Evolutionary conservation across 164 flowering plant species (phyloP), one percentile per base, ranked within the genome.

Genomic region (Buxus sempervirens): DNA sequence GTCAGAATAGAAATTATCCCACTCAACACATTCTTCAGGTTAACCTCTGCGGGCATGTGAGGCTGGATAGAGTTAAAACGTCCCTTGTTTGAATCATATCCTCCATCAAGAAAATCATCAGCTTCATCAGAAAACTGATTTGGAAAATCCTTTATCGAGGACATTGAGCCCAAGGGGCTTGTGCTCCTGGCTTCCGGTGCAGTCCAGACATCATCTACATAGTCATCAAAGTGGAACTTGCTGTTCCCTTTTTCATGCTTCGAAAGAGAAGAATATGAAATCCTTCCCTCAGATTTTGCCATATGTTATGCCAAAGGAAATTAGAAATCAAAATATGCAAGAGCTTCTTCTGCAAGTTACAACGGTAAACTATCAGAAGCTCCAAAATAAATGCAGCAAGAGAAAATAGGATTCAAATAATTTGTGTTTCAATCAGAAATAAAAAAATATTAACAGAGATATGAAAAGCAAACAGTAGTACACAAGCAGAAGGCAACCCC

Each of bases 1-100:
- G 85, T 87, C 65, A 92, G 25, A 72, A 95, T 92, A 1, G 97
- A 86, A 82, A 85, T 38, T 62, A 92, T 76, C 61, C 99, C 99
- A 75, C 80, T 62, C 70, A 95, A 38, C 21, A 95, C 94, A 75
- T 92, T 95, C 75, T 81, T 95, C 80, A 95, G 75, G 70, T 90
- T 95, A 63, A 94, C 86, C 73, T 89, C 94, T 0, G 97, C 91
- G 32, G 75, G 78, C 75, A 15, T 60, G 24, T 68, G 76, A 45
- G 62, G 63, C 41, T 60, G 82, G 57, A 51, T 24, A 9, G 75
- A 56, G n/a, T 58, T 45, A 54, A 21, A 51, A 25, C 24, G 14
- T 51, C 79, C 89, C 22, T 83, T 85, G 54, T 75, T 71, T 6
- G 83, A 80, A 73, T 85, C 87, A 70, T 84, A 88, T 25, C 78